Evolutionary conservation across 257 asterid genomes (phyloP).

Genomic region (Coffea canephora): DNA sequence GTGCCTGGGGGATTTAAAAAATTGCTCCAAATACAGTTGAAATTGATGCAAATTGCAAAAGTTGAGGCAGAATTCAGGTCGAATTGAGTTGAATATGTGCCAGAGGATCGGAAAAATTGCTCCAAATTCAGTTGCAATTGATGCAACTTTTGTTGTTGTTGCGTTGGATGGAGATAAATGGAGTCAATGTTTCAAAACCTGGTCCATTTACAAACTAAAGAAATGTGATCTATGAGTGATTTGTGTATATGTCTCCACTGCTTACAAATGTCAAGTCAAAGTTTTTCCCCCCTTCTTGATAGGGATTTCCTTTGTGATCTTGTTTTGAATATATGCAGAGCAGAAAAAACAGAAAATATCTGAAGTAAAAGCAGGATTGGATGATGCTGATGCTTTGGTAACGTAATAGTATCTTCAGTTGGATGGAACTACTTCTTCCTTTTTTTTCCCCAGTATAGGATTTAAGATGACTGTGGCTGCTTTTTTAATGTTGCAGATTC

Average conservation of each 20-base stretch:
- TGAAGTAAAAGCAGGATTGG: slow-evolving; percentile 50
- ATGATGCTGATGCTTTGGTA: slow-evolving; percentile 71
- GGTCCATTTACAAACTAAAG: background rate
- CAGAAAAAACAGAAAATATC: slow-evolving; percentile 59
- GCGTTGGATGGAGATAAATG: background rate
- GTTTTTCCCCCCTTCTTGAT: background rate
- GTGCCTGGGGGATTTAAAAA: background rate
- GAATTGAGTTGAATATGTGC: background rate
- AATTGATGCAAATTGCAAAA: background rate
- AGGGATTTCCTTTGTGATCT: slow-evolving; percentile 11
- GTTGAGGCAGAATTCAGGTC: background rate
- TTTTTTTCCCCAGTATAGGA: background rate
- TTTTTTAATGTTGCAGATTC: slow-evolving; percentile 41
- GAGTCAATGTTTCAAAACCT: background rate
- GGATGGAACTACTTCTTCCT: background rate
- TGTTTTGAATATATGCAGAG: slow-evolving; percentile 42
- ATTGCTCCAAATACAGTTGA: background rate
- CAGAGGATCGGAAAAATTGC: background rate
- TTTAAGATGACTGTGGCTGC: slow-evolving; percentile 2
- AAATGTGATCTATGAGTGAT: no score
- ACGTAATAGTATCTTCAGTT: background rate
- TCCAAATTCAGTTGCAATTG: background rate
- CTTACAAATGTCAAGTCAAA: background rate
- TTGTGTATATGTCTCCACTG: no score
- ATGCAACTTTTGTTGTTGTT: background rate